Base-by-base conservation (phyloP, 768 basidiomycete species). In the Mrakia frigida region DNA sequence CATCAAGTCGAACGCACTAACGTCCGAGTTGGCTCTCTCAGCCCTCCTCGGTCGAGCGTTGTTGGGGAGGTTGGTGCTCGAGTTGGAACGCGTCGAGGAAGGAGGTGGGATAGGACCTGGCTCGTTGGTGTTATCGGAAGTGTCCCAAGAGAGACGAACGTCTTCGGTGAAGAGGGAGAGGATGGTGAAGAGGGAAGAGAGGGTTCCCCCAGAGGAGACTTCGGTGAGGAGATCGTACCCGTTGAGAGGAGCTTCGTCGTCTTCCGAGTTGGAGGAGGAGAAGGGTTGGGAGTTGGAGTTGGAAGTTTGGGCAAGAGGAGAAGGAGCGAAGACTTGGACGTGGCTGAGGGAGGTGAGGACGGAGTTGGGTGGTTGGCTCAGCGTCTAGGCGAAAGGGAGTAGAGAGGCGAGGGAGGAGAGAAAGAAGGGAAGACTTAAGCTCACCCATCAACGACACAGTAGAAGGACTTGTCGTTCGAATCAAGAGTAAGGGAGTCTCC, bases 361-460 rank as follows among this genome's bases (percentile, higher is more conserved):
- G 43, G 5, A 9, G 53, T n/a, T n/a, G n/a, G n/a, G n/a, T n/a
- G n/a, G n/a, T n/a, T n/a, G n/a, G n/a, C n/a, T n/a, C n/a, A n/a
- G n/a, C n/a, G n/a, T n/a, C n/a, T n/a, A n/a, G 46, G n/a, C 33
- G 16, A 39, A 28, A 23, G 37, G 33, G 16, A 37, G 18, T 2
- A 70, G 5, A 25, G 0, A 21, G 46, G 21, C 23, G 50, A 35
- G 33, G 18, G 53, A 16, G 14, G 43, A 28, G 11, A 0, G 31
- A 70, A 41, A 35, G 16, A 50, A 21, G 46, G 11, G 11, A 43
- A 14, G 11, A 14, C 10, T 2, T 9, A 6, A 50, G 46, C 96
- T 78, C 88, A 91, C n/a, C 97, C 97, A 82, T 99, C 97, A 43
- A 98, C 91, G 46, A 99, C 96, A 82, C 94, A 98, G 83, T 98